Percentiles rank a stretch among this genome's conserved stretches.
Evolutionary conservation across 257 asterid species (phyloP).

Genomic region (Primulina huaijiensis): DNA sequence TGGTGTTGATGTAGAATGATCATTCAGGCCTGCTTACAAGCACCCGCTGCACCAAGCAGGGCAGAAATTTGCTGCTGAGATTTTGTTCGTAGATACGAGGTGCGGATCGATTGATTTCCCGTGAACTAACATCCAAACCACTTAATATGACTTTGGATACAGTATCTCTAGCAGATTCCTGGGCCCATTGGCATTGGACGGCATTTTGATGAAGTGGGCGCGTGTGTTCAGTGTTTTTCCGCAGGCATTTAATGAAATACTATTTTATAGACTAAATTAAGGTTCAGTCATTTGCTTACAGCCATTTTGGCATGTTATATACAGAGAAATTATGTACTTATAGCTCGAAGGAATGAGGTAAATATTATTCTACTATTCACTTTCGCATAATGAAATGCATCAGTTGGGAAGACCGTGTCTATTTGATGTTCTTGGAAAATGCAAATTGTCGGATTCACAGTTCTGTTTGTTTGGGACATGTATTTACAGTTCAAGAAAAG

Average conservation of each 20-base stretch:
- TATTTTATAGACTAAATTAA: not conserved
- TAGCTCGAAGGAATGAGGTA: not conserved
- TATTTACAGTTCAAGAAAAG: not conserved
- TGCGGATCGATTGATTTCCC: not conserved
- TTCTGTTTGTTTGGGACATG: no score
- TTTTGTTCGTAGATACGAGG: not conserved
- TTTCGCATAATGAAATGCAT: not conserved
- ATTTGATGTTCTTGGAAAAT: not conserved
- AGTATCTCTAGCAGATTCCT: not conserved
- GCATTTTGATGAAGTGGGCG: not conserved
- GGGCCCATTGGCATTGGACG: not conserved
- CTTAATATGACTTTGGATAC: not conserved
- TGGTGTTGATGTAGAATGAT: not conserved
- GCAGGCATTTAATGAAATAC: not conserved
- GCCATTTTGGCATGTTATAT: not conserved
- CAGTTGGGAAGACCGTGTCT: not conserved
- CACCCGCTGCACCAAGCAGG: not conserved
- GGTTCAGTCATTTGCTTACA: not conserved
- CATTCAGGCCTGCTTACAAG: not conserved
- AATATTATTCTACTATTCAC: not conserved
- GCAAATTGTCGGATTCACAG: not conserved
- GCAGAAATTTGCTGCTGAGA: constrained; percentile 1
- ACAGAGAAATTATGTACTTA: not conserved
- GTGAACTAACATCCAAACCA: not conserved
- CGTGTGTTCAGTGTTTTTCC: not conserved